phyloP scores from a whole-genome alignment of 2,329 filamentous ascomycete genomes.

The Penicillium janthinellum region DNA sequence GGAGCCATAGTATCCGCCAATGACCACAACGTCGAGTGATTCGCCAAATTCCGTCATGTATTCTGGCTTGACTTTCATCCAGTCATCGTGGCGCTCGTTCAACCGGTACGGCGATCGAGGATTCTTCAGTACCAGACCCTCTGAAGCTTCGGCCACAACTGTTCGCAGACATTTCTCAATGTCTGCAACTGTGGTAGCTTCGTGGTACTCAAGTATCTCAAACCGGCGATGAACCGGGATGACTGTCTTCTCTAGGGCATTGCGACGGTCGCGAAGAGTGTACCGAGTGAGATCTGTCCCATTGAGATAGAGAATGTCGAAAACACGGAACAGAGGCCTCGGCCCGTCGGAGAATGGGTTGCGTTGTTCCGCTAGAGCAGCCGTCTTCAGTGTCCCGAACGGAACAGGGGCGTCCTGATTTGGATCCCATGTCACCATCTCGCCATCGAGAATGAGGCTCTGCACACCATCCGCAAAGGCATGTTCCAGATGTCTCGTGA shows the following conservation, averaged over 20 bases:
- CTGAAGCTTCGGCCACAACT: constrained; percentile 82
- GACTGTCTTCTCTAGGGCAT: constrained; percentile 72
- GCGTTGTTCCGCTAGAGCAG: constrained; percentile 75
- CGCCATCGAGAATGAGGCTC: constrained; percentile 90
- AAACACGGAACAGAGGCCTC: constrained; percentile 79
- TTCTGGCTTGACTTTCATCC: constrained; percentile 98
- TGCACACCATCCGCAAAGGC: constrained; percentile 77
- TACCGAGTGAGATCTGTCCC: constrained; percentile 77
- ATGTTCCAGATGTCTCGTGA: constrained; percentile 76
- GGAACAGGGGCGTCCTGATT: constrained; percentile 79
- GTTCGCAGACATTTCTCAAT: constrained; percentile 79
- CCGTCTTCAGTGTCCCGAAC: constrained; percentile 92
- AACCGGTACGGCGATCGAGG: constrained; percentile 82
- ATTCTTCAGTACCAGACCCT: constrained; percentile 92
- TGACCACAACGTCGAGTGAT: constrained; percentile 82
- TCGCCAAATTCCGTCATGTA: constrained; percentile 98
- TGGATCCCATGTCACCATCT: constrained; percentile 99
- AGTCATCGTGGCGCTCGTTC: constrained; percentile 90
- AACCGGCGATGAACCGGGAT: constrained; percentile 71
- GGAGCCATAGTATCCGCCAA: constrained; percentile 91
- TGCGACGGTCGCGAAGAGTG: constrained; percentile 76
- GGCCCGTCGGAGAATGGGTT: constrained; percentile 68
- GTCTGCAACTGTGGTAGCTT: constrained; percentile 66
- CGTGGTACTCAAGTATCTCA: constrained; percentile 75
- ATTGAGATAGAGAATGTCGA: constrained; percentile 90